Evolutionary conservation across 2,329 filamentous ascomycete species (phyloP).

Genomic region (Nigrograna mackinnonii): DNA sequence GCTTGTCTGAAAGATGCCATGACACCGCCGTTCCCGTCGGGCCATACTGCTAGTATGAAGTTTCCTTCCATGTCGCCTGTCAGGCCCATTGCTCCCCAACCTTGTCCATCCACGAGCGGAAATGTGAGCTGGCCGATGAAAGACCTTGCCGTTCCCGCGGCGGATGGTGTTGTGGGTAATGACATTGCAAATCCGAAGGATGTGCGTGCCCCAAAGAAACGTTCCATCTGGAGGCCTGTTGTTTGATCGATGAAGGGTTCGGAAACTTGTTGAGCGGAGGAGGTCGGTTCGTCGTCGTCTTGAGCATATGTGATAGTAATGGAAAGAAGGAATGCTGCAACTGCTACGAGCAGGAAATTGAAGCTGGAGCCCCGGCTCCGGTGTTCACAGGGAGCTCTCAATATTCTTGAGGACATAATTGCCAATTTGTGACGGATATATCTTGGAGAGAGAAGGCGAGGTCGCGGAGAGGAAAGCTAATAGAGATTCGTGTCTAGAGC

Average conservation of each 20-base stretch:
- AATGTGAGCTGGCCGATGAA: slow-evolving; percentile 25
- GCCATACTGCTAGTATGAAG: slow-evolving; percentile 21
- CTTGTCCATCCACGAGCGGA: slow-evolving; percentile 13
- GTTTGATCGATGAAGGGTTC: slow-evolving; percentile 13
- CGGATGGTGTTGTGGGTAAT: slow-evolving; percentile 14
- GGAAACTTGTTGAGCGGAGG: slow-evolving; percentile 9
- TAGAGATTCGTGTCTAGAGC: too few species aligned
- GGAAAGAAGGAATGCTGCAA: neutral
- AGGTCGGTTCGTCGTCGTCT: slow-evolving; percentile 1
- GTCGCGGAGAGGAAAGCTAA: too few species aligned
- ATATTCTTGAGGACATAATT: too few species aligned
- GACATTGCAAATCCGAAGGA: slow-evolving; percentile 20
- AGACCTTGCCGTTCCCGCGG: slow-evolving; percentile 1
- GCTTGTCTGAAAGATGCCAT: slow-evolving; percentile 19
- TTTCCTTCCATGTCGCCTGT: slow-evolving; percentile 21
- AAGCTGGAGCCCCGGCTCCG: too few species aligned
- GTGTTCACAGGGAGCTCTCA: too few species aligned
- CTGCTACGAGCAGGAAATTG: too few species aligned
- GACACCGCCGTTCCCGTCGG: slow-evolving; percentile 14
- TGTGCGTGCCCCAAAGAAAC: slow-evolving; percentile 18
- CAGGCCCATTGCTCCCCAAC: slow-evolving; percentile 21
- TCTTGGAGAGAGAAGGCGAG: too few species aligned
- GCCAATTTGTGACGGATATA: too few species aligned
- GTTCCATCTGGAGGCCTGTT: slow-evolving; percentile 15
- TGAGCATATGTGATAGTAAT: neutral